Conservation (phyloP, 2,329 filamentous ascomycete species). For the Aspergillus terreus region DNA sequence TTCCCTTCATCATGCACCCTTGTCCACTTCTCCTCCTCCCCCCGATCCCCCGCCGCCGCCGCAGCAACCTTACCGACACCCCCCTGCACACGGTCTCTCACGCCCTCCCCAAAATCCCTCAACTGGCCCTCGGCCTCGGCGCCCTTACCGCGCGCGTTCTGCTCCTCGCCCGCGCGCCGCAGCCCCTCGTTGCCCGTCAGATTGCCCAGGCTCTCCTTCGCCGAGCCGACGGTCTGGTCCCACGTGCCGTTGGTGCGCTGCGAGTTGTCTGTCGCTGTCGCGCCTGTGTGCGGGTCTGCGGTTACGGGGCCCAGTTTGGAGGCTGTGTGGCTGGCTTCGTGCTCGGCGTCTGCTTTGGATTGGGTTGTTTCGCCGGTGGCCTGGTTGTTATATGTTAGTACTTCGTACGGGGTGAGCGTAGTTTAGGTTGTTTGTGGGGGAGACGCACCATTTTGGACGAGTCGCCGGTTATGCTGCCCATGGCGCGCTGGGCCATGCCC, state of each 20-base stretch:
- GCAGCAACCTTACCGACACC: constrained; percentile 68
- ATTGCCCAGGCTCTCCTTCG: constrained; percentile 77
- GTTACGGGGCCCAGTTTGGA: constrained; percentile 70
- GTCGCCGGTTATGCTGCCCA: constrained; percentile 72
- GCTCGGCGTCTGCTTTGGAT: constrained; percentile 61
- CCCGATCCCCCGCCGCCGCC: constrained; percentile 67
- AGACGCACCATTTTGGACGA: constrained; percentile 53
- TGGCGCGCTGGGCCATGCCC: constrained; percentile 66
- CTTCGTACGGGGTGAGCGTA: not conserved
- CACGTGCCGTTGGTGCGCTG: constrained; percentile 70
- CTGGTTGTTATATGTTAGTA: constrained; percentile 56
- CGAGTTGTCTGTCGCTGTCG: constrained; percentile 66
- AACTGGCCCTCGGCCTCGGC: constrained; percentile 82
- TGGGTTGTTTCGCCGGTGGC: constrained; percentile 63
- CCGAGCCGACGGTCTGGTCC: constrained; percentile 85
- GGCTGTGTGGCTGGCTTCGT: constrained; percentile 71
- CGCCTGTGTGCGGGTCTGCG: constrained; percentile 63
- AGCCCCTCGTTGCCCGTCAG: constrained; percentile 71
- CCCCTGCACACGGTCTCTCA: constrained; percentile 65
- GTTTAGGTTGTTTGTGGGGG: not conserved
- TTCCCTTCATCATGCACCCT: constrained; percentile 76
- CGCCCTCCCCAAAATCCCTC: constrained; percentile 66
- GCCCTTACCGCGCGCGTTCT: constrained; percentile 75
- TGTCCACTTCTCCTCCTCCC: constrained; percentile 62
- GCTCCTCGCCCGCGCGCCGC: constrained; percentile 69